Base-by-base conservation (phyloP, 768 basidiomycete species). In the Lactarius vividus region DNA sequence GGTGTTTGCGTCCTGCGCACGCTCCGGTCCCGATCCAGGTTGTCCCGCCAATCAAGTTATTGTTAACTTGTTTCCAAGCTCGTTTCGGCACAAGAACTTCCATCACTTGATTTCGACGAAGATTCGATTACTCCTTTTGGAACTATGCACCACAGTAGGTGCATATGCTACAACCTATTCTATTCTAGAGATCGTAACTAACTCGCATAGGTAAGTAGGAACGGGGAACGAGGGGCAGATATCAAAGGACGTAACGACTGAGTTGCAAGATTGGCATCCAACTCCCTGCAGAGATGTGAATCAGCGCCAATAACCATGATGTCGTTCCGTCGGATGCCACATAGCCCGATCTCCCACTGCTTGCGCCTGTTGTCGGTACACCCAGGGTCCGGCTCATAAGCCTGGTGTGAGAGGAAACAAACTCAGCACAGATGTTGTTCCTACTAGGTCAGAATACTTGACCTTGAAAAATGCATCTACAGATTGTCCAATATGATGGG, bases 231-330 rank as follows among this genome's bases (percentile, higher is more conserved):
- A 7, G 7, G 10, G 5, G 18, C 8, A 11, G n/a, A 11, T 4
- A 46, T 46, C 49, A 52, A 3, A 62, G 0, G 4, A 66, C 39
- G 26, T n/a, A 63, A 26, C 44, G 63, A 15, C 13, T 33, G 0
- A 68, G 63, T 33, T 68, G 66, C 35, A 68, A 20, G 10, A 66
- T 60, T 0, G 66, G 66, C 64, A 66, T 66, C 67, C 67, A 68
- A 20, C 59, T 52, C 2, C 55, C 59, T 1, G 59, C 11, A 13
- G 54, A 40, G 1, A 68, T 64, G 6, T 68, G 67, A 16, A 66
- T 37, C 0, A n/a, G 56, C 64, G 0, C 67, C 67, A 8, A 66
- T 61, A 40, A 68, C 31, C 0, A 57, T 28, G 44, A 66, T 59
- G 1, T 57, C 16, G 15, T 15, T 11, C 28, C 28, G 59, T 2